A percentile compares a stretch with the other conserved stretches of the same genome.
These are phyloP conservation scores for Panus rudis DNA, from an alignment of 768 basidiomycete genomes.

Conservation along the genomic window DNA sequence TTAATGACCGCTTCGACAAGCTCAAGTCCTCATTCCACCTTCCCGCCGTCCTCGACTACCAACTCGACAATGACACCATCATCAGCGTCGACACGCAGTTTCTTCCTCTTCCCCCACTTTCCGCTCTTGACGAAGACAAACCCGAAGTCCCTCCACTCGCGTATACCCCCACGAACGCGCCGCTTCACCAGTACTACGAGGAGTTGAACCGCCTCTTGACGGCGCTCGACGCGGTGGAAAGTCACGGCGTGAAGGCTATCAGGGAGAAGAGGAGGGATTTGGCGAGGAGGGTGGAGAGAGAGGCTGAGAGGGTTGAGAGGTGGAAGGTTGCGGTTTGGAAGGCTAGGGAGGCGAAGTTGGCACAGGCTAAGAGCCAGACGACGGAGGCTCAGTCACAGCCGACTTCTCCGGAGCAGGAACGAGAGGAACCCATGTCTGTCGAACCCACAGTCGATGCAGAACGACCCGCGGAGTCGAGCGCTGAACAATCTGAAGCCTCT, in stretches of 20 bases:
- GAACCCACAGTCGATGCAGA: no score
- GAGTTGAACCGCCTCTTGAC: constrained; percentile 55
- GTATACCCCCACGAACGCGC: constrained; percentile 53
- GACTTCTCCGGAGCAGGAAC: no score
- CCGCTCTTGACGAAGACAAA: constrained; percentile 2
- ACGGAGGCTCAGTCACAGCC: no score
- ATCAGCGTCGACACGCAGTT: constrained; percentile 26
- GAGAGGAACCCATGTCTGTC: no score
- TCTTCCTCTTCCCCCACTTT: constrained; percentile 7
- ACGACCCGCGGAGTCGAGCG: no score
- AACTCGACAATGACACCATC: constrained; percentile 4
- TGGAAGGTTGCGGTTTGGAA: constrained; percentile 18
- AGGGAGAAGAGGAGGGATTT: constrained; percentile 43
- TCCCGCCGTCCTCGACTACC: constrained; percentile 43
- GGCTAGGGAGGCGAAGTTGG: constrained; percentile 9
- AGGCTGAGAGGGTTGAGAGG: constrained; percentile 45
- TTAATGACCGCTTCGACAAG: constrained; percentile 37
- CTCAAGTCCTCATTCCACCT: constrained; percentile 36
- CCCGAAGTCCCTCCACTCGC: constrained; percentile 37
- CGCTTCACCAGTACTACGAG: constrained; percentile 57
- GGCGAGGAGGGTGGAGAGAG: constrained; percentile 54
- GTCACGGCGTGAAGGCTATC: constrained; percentile 49
- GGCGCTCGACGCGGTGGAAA: constrained; percentile 62
- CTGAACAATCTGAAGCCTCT: no score
- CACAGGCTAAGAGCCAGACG: no score